Base-by-base conservation (phyloP, 164 flowering plant genomes). In the Nymphaea colorata region DNA sequence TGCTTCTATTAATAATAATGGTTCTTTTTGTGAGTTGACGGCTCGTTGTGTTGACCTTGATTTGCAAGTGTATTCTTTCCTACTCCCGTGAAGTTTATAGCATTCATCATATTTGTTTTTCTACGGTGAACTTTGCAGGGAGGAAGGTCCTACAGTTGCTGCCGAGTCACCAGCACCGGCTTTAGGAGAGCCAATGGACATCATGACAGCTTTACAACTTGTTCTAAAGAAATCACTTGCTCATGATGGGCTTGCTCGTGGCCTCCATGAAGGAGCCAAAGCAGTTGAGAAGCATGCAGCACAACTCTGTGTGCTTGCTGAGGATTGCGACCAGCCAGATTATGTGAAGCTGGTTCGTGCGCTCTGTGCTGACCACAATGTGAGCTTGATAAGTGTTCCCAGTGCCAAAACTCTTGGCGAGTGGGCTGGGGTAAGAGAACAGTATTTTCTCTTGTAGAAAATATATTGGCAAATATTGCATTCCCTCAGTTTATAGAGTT, bases 361-460 rank as follows among this genome's bases (percentile, higher is more conserved):
- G 1, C 86, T 91, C 18, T 89, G 97, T 70, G 86, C 85, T 47
- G 96, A 87, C 68, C 84, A 86, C 72, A 86, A 83, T 64, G 90
- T 87, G 0, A 78, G 71, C 75, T 72, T 91, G 77, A 75, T 91
- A 4, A 71, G 87, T 4, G 89, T 87, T 67, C 91, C 95, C 3
- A 85, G 83, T 82, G 87, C 90, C 4, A 89, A 89, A 70, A 86
- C 91, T 53, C 87, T 89, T 59, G 93, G 93, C 47, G 91, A 91
- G 71, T 91, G 95, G 97, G 82, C 87, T 78, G 95, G 91, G 14
- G 95, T 87, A 78, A 87, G 91, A 79, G 12, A 17, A 44, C 14
- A 51, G 57, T 15, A 10, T 51, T 15, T 15, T 51, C n/a, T 59
- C 18, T 59, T 59, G 61, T 8, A 8, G 10, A 15, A 8, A 8